Evolutionary conservation across 306 rosid species (phyloP).

Genomic region (Pueraria montana): DNA sequence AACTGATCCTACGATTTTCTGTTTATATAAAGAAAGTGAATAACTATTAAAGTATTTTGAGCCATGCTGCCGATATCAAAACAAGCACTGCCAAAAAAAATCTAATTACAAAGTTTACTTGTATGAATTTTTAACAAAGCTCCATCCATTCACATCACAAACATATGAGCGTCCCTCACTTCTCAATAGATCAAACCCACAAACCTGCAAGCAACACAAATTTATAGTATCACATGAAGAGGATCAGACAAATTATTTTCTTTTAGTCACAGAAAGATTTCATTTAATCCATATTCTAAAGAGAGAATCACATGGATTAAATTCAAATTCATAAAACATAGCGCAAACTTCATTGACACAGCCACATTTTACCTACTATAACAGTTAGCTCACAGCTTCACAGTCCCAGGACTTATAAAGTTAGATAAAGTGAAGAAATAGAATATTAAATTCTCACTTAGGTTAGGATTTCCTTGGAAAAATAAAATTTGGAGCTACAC

Average conservation of each 20-base stretch:
- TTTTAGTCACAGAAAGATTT: conserved; percentile 10
- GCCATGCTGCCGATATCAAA: conserved; percentile 35
- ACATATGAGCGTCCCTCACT: conserved; percentile 96
- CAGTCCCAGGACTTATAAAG: conserved; percentile 1
- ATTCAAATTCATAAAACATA: conserved; percentile 6
- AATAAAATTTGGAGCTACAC: conserved; percentile 2
- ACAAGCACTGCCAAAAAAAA: conserved; percentile 32
- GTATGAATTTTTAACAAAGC: conserved; percentile 96
- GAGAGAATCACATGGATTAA: conserved; percentile 28
- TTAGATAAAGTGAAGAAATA: not conserved
- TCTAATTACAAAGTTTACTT: conserved; percentile 64
- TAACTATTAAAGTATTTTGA: conserved; percentile 37
- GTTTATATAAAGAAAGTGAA: conserved; percentile 21
- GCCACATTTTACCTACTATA: conserved; percentile 5
- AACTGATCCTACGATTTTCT: conserved; percentile 17
- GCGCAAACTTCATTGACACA: conserved; percentile 18
- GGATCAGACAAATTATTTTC: conserved; percentile 33
- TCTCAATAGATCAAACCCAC: conserved; percentile 98
- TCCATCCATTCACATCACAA: conserved; percentile 99
- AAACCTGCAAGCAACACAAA: conserved; percentile 74
- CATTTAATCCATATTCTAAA: conserved; percentile 10
- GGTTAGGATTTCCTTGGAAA: conserved; percentile 8
- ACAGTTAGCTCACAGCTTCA: conserved; percentile 27
- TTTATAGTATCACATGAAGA: conserved; percentile 38
- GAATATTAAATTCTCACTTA: not conserved